Conservation (phyloP, 306 rosid species). For the Casuarina glauca region DNA sequence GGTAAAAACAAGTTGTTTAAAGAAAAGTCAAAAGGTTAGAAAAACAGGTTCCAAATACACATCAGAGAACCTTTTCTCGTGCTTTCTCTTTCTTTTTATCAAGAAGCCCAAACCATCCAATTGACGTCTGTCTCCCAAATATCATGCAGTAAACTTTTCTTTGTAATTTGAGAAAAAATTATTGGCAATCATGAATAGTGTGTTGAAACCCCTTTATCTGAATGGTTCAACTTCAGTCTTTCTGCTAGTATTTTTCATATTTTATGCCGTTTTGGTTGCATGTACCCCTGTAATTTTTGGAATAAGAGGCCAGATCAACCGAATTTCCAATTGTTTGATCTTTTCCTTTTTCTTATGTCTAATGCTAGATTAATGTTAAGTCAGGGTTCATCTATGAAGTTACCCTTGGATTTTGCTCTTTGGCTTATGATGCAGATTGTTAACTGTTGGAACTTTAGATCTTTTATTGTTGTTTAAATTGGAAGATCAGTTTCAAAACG, state of each 20-base stretch:
- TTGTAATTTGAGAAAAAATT: not conserved
- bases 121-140: not conserved
- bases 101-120: not conserved
- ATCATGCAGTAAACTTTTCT: not conserved
- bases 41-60: not conserved
- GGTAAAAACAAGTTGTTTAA: not conserved
- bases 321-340: too few relatives aligned
- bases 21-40: not conserved
- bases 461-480: not conserved
- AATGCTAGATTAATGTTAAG: too few relatives aligned
- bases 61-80: not conserved
- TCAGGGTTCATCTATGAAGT: too few relatives aligned
- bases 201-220: not conserved
- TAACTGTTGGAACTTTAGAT: not conserved
- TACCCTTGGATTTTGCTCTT: not conserved
- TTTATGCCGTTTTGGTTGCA: not conserved
- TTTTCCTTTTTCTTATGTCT: too few relatives aligned
- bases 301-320: not conserved
- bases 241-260: not conserved
- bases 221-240: constrained; percentile 5
- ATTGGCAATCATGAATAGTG: not conserved
- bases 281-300: not conserved
- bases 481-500: too few relatives aligned
- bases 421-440: not conserved
- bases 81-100: not conserved